These are phyloP conservation scores for Marasmius fiardii DNA, from an alignment of 1,284 basidiomycete species.

Conservation along the genomic window DNA sequence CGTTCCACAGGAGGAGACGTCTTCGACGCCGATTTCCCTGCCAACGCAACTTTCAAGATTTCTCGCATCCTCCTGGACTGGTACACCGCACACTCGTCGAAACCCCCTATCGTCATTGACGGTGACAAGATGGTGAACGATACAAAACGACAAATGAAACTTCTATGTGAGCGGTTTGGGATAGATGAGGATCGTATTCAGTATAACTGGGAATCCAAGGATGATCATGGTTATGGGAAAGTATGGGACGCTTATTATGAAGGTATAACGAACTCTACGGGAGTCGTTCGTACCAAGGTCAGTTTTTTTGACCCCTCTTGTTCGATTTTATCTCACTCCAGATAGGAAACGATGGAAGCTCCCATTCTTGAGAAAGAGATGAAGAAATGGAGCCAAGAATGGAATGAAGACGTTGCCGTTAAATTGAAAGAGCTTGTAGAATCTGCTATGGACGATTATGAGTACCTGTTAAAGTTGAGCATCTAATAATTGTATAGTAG, in stretches of 20 bases:
- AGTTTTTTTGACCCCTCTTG: not conserved
- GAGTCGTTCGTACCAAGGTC: slow-evolving; percentile 4
- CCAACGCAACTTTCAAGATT: slow-evolving; percentile 5
- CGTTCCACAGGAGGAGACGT: slow-evolving; percentile 4
- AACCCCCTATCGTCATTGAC: slow-evolving; percentile 6
- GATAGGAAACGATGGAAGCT: slow-evolving; percentile 2
- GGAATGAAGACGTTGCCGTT: slow-evolving; percentile 7
- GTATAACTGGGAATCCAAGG: slow-evolving; percentile 8
- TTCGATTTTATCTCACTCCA: not conserved
- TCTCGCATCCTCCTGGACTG: slow-evolving; percentile 5
- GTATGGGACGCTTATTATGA: slow-evolving; percentile 3
- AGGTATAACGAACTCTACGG: slow-evolving; percentile 5
- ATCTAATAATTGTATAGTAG: not conserved
- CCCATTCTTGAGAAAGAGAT: slow-evolving; percentile 2
- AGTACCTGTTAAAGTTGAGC: slow-evolving; percentile 5
- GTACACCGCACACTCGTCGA: slow-evolving; percentile 1
- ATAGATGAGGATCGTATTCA: slow-evolving; percentile 2
- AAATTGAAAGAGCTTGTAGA: slow-evolving; percentile 9
- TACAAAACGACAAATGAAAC: slow-evolving; percentile 8
- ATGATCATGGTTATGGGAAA: not conserved
- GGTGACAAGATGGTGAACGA: slow-evolving; percentile 10
- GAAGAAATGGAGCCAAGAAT: slow-evolving; percentile 11
- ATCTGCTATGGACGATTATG: slow-evolving; percentile 10
- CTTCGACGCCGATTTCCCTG: slow-evolving; percentile 6
- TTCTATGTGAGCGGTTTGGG: slow-evolving; percentile 2